Evolutionary conservation across 805 yeast species (phyloP).

Genomic region (Metschnikowia vanudenii): DNA sequence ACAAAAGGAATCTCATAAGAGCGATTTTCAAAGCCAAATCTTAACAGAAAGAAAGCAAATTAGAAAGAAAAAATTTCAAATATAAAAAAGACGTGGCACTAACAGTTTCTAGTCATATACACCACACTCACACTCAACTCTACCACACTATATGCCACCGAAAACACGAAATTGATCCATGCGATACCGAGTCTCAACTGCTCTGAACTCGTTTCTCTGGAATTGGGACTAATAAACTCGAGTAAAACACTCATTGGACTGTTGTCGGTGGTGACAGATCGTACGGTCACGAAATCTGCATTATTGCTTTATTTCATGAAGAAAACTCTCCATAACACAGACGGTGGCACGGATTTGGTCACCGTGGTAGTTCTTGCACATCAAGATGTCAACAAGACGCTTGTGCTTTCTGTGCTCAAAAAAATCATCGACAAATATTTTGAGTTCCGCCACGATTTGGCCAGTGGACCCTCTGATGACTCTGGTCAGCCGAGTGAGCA

Average conservation of each 20-base stretch:
- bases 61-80: too few relatives aligned
- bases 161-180: slow-evolving; percentile 44
- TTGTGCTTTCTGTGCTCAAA: slow-evolving; percentile 48
- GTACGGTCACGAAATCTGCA: slow-evolving; percentile 28
- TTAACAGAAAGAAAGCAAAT: too few relatives aligned
- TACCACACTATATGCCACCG: slow-evolving; percentile 58
- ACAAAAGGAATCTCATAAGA: neutral
- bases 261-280: slow-evolving; percentile 28
- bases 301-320: slow-evolving; percentile 50
- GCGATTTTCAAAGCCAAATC: too few relatives aligned
- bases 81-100: neutral
- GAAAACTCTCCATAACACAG: slow-evolving; percentile 37
- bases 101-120: slow-evolving; percentile 37
- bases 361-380: slow-evolving; percentile 52
- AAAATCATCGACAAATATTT: slow-evolving; percentile 51
- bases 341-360: slow-evolving; percentile 48
- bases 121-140: slow-evolving; percentile 54
- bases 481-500: slow-evolving; percentile 9
- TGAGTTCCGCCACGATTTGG: slow-evolving; percentile 36
- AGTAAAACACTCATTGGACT: slow-evolving; percentile 43
- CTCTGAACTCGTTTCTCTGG: slow-evolving; percentile 53
- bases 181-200: slow-evolving; percentile 47
- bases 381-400: slow-evolving; percentile 42
- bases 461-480: slow-evolving; percentile 5
- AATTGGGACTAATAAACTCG: slow-evolving; percentile 53